These are phyloP conservation scores for Prunella vulgaris DNA, from an alignment of 257 asterid genomes.

Conservation along the genomic window DNA sequence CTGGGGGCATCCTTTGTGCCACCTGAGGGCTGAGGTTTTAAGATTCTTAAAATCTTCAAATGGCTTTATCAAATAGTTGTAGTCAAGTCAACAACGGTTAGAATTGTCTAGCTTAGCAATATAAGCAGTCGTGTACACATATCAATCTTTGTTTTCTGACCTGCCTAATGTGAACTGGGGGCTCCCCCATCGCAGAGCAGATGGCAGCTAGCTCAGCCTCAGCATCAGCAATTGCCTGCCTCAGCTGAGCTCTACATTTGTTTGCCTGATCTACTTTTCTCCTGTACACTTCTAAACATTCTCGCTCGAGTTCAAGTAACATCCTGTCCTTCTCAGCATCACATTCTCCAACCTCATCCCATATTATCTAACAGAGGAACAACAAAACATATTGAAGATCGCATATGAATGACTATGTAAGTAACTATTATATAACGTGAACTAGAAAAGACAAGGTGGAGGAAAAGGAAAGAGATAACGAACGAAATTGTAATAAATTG, in stretches of 20 bases:
- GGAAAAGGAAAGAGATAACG: not conserved
- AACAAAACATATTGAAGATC: conserved; percentile 3
- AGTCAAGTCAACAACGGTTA: not conserved
- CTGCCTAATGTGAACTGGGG: conserved; percentile 92
- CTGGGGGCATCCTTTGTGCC: not conserved
- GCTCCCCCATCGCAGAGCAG: conserved; percentile 93
- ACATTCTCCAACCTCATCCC: conserved; percentile 99
- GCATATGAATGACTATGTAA: not conserved
- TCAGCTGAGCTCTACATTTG: conserved; percentile 80
- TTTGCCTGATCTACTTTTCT: conserved; percentile 95
- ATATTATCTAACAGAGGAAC: conserved; percentile 60
- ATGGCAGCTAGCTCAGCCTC: conserved; percentile 94
- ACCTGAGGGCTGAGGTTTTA: not conserved
- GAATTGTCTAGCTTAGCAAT: not conserved
- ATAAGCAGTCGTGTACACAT: too few species aligned
- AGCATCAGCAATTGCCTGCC: conserved; percentile 98
- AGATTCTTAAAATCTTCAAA: not conserved
- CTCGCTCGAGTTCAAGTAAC: conserved; percentile 85
- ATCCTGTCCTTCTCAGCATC: conserved; percentile 74
- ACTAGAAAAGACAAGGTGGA: not conserved
- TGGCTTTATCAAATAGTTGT: not conserved
- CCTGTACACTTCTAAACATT: conserved; percentile 89
- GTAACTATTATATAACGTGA: not conserved
- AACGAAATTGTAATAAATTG: not conserved
- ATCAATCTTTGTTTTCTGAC: conserved; percentile 28